Percentiles rank a stretch among this genome's conserved stretches.
These are phyloP conservation scores for Clathrospora elynae DNA, from an alignment of 2,329 filamentous ascomycete species.

Conservation along the genomic window DNA sequence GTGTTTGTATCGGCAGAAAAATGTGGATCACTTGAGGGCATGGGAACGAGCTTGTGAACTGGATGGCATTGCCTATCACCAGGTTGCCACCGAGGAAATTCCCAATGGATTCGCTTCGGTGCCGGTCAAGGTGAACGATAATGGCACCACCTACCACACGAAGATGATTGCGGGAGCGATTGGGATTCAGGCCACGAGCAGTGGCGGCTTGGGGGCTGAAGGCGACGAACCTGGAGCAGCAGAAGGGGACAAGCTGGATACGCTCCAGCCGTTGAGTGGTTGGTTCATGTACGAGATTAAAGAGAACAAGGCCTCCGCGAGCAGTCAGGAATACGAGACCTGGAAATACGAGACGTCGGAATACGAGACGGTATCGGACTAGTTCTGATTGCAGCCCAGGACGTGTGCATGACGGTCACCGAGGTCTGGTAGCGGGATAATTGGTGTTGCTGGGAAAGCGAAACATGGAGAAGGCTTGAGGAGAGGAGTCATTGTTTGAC, in stretches of 20 bases:
- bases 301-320: too few species aligned
- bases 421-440: too few species aligned
- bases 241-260: constrained; percentile 11
- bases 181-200: constrained; percentile 13
- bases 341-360: too few species aligned
- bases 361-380: too few species aligned
- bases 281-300: constrained; percentile 25
- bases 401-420: too few species aligned
- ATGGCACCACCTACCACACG: constrained; percentile 7
- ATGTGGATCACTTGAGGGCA: too few species aligned
- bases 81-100: constrained; percentile 9
- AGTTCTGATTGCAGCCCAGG: too few species aligned
- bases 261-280: constrained; percentile 15
- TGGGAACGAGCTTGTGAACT: background rate
- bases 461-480: too few species aligned
- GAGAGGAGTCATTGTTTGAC: too few species aligned
- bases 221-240: background rate
- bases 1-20: constrained; percentile 4
- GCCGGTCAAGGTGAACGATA: constrained; percentile 19
- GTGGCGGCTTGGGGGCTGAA: background rate
- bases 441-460: too few species aligned
- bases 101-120: constrained; percentile 12
- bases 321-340: too few species aligned
- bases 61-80: constrained; percentile 11
- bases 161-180: constrained; percentile 22